Conservation (phyloP, 2,329 filamentous ascomycete genomes). For the Nothomitra cinnamomea region DNA sequence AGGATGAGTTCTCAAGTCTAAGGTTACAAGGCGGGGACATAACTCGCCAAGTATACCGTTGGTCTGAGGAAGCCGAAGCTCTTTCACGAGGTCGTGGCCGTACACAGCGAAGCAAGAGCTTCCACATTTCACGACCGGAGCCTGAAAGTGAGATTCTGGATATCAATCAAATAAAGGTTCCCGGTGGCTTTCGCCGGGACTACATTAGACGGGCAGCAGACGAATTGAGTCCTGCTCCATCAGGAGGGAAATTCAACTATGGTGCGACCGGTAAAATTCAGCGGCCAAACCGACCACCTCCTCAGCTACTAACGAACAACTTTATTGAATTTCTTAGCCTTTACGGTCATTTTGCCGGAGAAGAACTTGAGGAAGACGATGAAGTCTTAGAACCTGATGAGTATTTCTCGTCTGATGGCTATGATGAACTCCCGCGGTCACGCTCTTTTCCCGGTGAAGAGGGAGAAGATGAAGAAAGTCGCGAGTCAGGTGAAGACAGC, state of each 20-base stretch:
- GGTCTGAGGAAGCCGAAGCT: slow-evolving; percentile 76
- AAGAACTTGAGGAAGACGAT: slow-evolving; percentile 92
- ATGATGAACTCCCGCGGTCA: slow-evolving; percentile 31
- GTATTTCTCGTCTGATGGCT: slow-evolving; percentile 71
- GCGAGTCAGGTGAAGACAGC: slow-evolving; percentile 76
- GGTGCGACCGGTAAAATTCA: slow-evolving; percentile 3
- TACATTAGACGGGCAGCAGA: slow-evolving; percentile 51
- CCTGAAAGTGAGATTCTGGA: slow-evolving; percentile 68
- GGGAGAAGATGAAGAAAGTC: slow-evolving; percentile 42
- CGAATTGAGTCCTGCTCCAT: slow-evolving; percentile 7
- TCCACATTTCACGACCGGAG: slow-evolving; percentile 57
- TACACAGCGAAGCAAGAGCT: slow-evolving; percentile 72
- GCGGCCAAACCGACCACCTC: slow-evolving; percentile 24
- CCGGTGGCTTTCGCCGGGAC: slow-evolving; percentile 84
- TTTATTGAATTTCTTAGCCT: slow-evolving; percentile 92
- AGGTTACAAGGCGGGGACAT: slow-evolving; percentile 88
- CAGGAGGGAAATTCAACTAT: slow-evolving; percentile 4
- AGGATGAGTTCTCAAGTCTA: slow-evolving; percentile 83
- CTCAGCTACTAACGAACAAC: slow-evolving; percentile 64
- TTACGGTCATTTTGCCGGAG: slow-evolving; percentile 94
- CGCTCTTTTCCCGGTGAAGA: slow-evolving; percentile 11
- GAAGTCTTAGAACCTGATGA: slow-evolving; percentile 75
- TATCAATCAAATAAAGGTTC: slow-evolving; percentile 80
- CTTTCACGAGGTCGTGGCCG: slow-evolving; percentile 38
- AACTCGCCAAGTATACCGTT: slow-evolving; percentile 87